These are phyloP conservation scores for Debaryomycetaceae sp. DNA, from an alignment of 1,139 yeast species.

Conservation along the genomic window DNA sequence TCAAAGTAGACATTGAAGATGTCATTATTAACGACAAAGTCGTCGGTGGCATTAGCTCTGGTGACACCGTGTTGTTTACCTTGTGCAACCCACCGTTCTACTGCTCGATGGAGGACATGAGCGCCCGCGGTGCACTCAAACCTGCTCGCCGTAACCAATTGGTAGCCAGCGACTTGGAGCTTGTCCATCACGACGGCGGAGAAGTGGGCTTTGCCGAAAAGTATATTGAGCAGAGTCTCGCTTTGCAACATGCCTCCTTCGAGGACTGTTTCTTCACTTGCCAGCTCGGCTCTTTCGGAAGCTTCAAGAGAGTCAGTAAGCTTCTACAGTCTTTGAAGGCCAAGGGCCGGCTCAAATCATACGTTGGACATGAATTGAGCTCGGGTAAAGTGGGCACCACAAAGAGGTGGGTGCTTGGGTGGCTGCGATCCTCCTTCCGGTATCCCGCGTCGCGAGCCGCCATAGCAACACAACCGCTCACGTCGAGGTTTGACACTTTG, in stretches of 20 bases:
- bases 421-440: conserved; percentile 11
- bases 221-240: conserved; percentile 13
- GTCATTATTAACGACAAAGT: conserved; percentile 1
- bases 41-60: neutral
- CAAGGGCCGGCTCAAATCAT: conserved; percentile 8
- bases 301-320: conserved; percentile 10
- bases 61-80: conserved; percentile 11
- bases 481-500: neutral
- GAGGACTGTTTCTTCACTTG: conserved; percentile 17
- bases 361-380: conserved; percentile 9
- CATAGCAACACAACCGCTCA: neutral
- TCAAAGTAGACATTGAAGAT: neutral
- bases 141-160: conserved; percentile 11
- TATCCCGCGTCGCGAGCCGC: conserved; percentile 1
- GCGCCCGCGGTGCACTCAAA: conserved; percentile 10
- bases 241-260: conserved; percentile 9
- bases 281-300: conserved; percentile 16
- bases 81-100: conserved; percentile 24
- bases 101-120: conserved; percentile 11
- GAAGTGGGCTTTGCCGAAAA: conserved; percentile 14
- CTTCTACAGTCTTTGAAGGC: conserved; percentile 7
- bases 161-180: conserved; percentile 13
- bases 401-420: conserved; percentile 18
- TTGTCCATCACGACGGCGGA: conserved; percentile 16
- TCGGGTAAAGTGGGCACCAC: conserved; percentile 11